These are phyloP conservation scores for Pseudomicrostroma phylloplanum DNA, from an alignment of 1,284 basidiomycete genomes.

Conservation along the genomic window DNA sequence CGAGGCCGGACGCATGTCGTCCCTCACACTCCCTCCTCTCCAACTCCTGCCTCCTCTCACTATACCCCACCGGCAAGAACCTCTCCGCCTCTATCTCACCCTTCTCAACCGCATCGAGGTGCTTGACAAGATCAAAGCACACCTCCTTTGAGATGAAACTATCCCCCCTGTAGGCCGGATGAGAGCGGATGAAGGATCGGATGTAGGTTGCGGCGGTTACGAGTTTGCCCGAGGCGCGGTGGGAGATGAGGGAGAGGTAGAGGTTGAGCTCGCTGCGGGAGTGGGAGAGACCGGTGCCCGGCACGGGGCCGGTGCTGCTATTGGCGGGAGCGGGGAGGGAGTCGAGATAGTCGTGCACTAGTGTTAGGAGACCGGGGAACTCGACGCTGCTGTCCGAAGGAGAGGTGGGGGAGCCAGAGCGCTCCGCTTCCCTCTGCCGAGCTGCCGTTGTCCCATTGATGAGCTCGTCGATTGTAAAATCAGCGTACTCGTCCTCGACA, in stretches of 20 bases:
- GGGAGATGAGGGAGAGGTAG: conserved; percentile 46
- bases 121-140: conserved; percentile 79
- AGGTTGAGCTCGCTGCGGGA: conserved; percentile 63
- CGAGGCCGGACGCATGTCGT: background rate
- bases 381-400: background rate
- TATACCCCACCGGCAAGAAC: conserved; percentile 44
- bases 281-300: conserved; percentile 65
- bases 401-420: background rate
- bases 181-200: conserved; percentile 77
- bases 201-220: conserved; percentile 89
- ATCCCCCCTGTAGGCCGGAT: conserved; percentile 84
- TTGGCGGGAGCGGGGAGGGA: conserved; percentile 55
- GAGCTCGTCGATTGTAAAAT: conserved; percentile 87
- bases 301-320: too few species aligned
- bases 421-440: background rate
- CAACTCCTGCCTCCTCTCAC: conserved; percentile 14
- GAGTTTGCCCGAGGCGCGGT: conserved; percentile 81
- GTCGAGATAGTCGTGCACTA: conserved; percentile 80
- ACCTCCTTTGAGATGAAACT: conserved; percentile 83
- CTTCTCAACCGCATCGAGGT: conserved; percentile 72
- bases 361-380: conserved; percentile 79
- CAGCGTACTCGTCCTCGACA: conserved; percentile 74
- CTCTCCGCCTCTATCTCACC: conserved; percentile 42
- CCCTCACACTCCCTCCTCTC: background rate
- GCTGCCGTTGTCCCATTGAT: conserved; percentile 73